These are phyloP conservation scores for Sanghuangporus sanghuang DNA, from an alignment of 1,284 basidiomycete genomes.

Conservation along the genomic window DNA sequence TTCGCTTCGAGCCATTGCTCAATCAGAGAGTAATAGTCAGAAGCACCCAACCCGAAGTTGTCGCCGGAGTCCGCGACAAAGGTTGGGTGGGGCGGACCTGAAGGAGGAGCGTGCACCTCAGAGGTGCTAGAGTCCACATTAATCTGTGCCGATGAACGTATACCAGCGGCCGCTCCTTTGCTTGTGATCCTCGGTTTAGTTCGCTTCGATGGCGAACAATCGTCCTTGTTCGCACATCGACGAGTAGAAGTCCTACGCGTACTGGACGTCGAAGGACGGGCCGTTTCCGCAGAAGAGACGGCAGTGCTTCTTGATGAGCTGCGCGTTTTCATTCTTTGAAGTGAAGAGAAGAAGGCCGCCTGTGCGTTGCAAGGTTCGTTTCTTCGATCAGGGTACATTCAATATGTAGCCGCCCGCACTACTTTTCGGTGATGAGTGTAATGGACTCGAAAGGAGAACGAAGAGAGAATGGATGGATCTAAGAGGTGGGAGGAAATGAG, in stretches of 20 bases:
- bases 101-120: too few species aligned
- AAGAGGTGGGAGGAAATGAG: neutral
- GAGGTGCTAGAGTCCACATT: too few species aligned
- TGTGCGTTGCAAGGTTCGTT: constrained; percentile 6
- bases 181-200: neutral
- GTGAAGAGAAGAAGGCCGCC: neutral
- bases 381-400: neutral
- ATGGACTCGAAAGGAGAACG: neutral
- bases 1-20: too few species aligned
- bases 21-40: too few species aligned
- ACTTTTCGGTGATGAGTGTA: neutral
- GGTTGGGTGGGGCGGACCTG: too few species aligned
- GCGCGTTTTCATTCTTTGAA: constrained; percentile 1
- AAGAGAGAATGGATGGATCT: neutral
- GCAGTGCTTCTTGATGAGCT: neutral
- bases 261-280: neutral
- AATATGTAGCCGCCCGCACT: neutral
- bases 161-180: neutral
- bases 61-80: too few species aligned
- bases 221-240: neutral
- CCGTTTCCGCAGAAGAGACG: neutral
- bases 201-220: neutral
- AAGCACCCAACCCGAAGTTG: too few species aligned
- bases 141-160: too few species aligned
- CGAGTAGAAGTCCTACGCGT: neutral